Conservation (phyloP, 352 stramenopile species). For the Globisporangium spinosum region DNA sequence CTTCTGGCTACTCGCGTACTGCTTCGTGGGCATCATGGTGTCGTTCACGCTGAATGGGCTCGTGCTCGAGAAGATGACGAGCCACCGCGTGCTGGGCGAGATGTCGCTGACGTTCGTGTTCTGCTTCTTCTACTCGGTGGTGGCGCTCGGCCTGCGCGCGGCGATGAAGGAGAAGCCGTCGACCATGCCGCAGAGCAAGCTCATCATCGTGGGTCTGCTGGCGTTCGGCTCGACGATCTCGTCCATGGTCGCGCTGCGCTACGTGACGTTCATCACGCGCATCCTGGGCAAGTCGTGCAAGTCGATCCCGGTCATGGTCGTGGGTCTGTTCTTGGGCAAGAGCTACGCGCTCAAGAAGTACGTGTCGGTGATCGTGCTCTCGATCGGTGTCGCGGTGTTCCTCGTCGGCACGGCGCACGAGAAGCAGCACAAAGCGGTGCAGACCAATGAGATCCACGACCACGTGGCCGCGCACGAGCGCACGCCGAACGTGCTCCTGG, state of each 20-base stretch:
- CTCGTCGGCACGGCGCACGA: conserved; percentile 68
- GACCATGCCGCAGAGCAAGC: conserved; percentile 66
- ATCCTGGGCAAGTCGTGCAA: conserved; percentile 88
- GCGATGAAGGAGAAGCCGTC: conserved; percentile 65
- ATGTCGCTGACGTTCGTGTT: conserved; percentile 85
- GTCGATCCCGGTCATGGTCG: conserved; percentile 83
- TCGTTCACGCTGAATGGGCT: conserved; percentile 82
- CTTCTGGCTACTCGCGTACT: conserved; percentile 65
- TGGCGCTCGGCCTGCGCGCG: conserved; percentile 55
- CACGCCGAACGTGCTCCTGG: conserved; percentile 62
- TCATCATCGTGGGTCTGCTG: conserved; percentile 57
- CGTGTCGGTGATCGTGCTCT: conserved; percentile 71
- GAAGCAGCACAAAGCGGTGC: conserved; percentile 46
- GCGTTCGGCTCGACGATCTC: conserved; percentile 79
- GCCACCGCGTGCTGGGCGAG: conserved; percentile 72
- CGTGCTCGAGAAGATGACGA: conserved; percentile 83
- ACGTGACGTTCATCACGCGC: conserved; percentile 84
- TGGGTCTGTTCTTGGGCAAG: conserved; percentile 72
- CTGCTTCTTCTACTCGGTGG: conserved; percentile 68
- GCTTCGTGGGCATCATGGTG: conserved; percentile 80
- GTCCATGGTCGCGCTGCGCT: conserved; percentile 80
- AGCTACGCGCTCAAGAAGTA: conserved; percentile 82
- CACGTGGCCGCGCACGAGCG: conserved; percentile 41
- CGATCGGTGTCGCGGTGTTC: conserved; percentile 70
- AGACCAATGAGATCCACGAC: conserved; percentile 45